These are phyloP conservation scores for Candida tunisiensis DNA, from an alignment of 1,139 yeast species.

Conservation along the genomic window DNA sequence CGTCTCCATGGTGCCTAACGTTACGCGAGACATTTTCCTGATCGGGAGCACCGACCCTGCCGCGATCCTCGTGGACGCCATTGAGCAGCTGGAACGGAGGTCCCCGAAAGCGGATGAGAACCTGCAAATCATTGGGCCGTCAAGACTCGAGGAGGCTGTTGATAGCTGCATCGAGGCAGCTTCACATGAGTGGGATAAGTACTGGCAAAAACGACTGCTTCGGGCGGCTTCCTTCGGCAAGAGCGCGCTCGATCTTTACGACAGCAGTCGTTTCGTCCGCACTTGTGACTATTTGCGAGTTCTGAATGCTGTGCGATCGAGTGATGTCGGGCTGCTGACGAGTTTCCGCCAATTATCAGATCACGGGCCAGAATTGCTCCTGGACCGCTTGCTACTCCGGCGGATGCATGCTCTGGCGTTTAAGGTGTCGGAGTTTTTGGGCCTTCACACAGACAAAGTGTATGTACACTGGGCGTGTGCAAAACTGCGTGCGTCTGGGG, in stretches of 20 bases:
- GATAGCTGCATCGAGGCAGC: slow-evolving; percentile 62
- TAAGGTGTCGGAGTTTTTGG: slow-evolving; percentile 36
- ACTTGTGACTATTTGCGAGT: slow-evolving; percentile 47
- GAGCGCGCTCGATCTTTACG: slow-evolving; percentile 36
- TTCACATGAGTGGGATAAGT: slow-evolving; percentile 54
- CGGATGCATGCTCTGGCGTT: slow-evolving; percentile 48
- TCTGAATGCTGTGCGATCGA: slow-evolving; percentile 47
- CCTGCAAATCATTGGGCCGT: slow-evolving; percentile 41
- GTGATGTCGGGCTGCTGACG: slow-evolving; percentile 51
- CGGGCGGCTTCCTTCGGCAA: slow-evolving; percentile 84
- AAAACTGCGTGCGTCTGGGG: slow-evolving; percentile 38
- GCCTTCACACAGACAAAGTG: slow-evolving; percentile 25
- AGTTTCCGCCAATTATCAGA: slow-evolving; percentile 34
- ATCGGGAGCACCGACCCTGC: slow-evolving; percentile 78
- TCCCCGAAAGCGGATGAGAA: slow-evolving; percentile 80
- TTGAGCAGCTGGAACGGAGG: slow-evolving; percentile 50
- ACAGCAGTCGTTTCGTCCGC: slow-evolving; percentile 44
- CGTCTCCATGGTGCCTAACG: slow-evolving; percentile 43
- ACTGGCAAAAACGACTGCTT: slow-evolving; percentile 65
- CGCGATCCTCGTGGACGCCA: slow-evolving; percentile 68
- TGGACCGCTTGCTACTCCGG: slow-evolving; percentile 42
- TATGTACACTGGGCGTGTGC: slow-evolving; percentile 73
- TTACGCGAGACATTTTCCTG: slow-evolving; percentile 47
- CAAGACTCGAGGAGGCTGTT: slow-evolving; percentile 47
- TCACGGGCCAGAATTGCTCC: slow-evolving; percentile 26